Base-by-base conservation (phyloP, 2,329 filamentous ascomycete species). In the Leptodontidium sp. region DNA sequence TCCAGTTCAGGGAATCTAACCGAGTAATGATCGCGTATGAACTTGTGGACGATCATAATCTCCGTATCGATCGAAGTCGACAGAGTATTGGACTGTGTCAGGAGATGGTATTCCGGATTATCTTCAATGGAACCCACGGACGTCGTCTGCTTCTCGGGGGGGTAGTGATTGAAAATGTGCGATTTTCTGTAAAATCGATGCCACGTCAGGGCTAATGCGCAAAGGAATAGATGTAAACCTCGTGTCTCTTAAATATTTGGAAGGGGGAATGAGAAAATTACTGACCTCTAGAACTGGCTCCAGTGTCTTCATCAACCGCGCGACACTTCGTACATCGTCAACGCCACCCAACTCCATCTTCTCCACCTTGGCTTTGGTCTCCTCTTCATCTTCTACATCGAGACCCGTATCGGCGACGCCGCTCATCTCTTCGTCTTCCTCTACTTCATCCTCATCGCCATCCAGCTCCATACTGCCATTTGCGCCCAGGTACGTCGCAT, bases 11-110 rank as follows among this genome's bases (percentile, higher is more conserved):
- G 95, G 77, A 98, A 99, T 70, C 95, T 89, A 21, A 92, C 87
- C 11, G 94, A 97, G 82, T 99, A 99, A 81, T 98, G 93, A 77
- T 99, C 96, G 77, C 95, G 89, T 69, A 98, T 93, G 80, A 93
- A 97, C 82, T 99, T 99, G 85, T 99, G 96, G 26, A 98, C 93
- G 8, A 96, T 87, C 43, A 92, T 92, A 57, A 98, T 92, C 80
- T 98, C 95, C 78, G 93, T 93, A 74, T 97, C 94, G 74, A 98
- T 98, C 71, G 92, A 91, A 6, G 95, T 97, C 0, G 96, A 97
- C 8, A 97, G 86, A 29, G 91, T 92, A 78, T 97, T 97, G 17
- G 94, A 94, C 78, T 96, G 90, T 43, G 93, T 97, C 68, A 97
- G 83, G 45, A 97, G 88, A 79, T 93, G 90, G 80, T 97, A 97